Percentiles rank a stretch among this genome's conserved stretches.
phyloP scores from a whole-genome alignment of 305 asterid genomes.

The Solanum hybrid region DNA sequence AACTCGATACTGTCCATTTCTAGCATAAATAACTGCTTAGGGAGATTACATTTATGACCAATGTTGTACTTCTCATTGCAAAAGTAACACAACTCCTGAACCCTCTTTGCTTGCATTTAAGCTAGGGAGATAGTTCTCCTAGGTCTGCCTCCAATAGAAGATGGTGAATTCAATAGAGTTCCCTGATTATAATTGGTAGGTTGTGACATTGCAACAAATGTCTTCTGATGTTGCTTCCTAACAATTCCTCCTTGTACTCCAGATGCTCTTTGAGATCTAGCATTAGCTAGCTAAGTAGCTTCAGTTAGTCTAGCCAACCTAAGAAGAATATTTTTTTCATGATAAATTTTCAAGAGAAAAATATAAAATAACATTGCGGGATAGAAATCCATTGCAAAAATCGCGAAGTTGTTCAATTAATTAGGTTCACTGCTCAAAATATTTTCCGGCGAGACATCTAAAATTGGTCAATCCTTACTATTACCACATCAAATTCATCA shows the following conservation, averaged over 20 bases:
- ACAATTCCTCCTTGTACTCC: background rate
- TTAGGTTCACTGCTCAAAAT: too few relatives aligned
- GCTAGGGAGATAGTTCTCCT: background rate
- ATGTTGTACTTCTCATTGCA: background rate
- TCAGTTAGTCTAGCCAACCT: background rate
- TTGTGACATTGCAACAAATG: background rate
- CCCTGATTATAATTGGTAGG: background rate
- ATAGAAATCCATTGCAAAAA: too few relatives aligned
- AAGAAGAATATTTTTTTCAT: too few relatives aligned
- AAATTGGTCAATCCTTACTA: too few relatives aligned
- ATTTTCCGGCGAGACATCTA: too few relatives aligned
- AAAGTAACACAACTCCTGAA: background rate
- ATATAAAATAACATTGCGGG: too few relatives aligned
- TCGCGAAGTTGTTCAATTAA: too few relatives aligned
- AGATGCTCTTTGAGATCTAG: background rate
- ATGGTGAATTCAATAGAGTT: background rate
- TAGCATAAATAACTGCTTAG: background rate
- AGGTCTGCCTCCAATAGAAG: background rate
- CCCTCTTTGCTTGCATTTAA: background rate
- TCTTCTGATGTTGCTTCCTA: background rate
- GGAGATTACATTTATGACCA: background rate
- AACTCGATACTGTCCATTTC: background rate
- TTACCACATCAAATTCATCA: too few relatives aligned
- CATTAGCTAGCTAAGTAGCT: background rate
- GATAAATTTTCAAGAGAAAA: too few relatives aligned